Evolutionary conservation across 2,329 filamentous ascomycete species (phyloP).

Genomic region (Pseudogymnoascus sp.): DNA sequence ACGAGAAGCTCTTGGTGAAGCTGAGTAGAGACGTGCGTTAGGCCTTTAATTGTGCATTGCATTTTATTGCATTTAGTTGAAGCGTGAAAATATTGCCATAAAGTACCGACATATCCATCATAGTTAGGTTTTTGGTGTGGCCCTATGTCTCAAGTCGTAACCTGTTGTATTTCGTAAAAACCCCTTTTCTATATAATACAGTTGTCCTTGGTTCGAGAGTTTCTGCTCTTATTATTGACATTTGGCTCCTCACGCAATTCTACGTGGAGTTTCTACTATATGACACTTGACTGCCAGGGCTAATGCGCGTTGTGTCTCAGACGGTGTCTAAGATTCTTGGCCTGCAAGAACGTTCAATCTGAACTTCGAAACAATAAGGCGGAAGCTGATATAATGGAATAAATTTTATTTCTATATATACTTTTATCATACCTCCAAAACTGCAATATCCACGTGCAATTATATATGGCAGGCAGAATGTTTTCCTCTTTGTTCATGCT

Average conservation of each 20-base stretch:
- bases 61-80: background rate
- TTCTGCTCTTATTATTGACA: background rate
- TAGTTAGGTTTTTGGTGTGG: background rate
- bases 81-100: background rate
- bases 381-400: background rate
- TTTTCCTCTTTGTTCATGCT: background rate
- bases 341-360: background rate
- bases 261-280: background rate
- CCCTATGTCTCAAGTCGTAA: background rate
- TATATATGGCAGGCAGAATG: background rate
- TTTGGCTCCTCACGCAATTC: background rate
- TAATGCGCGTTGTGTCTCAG: background rate
- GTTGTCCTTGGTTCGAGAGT: background rate
- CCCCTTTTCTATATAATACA: background rate
- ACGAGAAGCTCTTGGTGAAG: conserved; percentile 10
- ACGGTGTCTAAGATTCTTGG: background rate
- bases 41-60: background rate
- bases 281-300: background rate
- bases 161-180: background rate
- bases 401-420: background rate
- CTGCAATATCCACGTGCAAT: background rate
- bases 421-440: background rate
- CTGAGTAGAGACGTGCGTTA: background rate
- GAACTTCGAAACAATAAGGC: background rate
- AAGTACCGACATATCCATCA: background rate